Percentiles rank a stretch among this genome's conserved stretches.
These are phyloP conservation scores for Rhizopogon rudus DNA, from an alignment of 768 basidiomycete genomes.

Conservation along the genomic window DNA sequence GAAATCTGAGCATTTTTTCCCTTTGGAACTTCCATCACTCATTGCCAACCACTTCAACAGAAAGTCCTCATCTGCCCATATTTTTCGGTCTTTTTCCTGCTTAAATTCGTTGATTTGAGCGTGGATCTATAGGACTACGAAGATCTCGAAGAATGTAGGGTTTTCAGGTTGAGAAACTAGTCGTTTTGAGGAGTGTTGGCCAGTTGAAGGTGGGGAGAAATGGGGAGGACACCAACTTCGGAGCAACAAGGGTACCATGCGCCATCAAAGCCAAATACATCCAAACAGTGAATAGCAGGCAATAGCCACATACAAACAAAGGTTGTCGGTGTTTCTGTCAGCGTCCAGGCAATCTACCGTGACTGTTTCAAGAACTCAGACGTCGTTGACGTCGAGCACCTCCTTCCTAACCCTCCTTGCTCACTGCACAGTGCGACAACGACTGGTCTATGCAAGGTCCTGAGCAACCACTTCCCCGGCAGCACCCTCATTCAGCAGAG, in stretches of 20 bases:
- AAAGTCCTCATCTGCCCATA: not conserved
- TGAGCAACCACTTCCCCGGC: conserved; percentile 1
- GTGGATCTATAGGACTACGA: too few species aligned
- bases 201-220: conserved; percentile 16
- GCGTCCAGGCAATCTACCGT: conserved; percentile 7
- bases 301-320: conserved; percentile 30
- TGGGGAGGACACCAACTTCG: conserved; percentile 17
- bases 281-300: conserved; percentile 23
- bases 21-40: conserved; percentile 11
- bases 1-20: conserved; percentile 16
- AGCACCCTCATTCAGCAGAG: not conserved
- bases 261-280: conserved; percentile 16
- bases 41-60: not conserved
- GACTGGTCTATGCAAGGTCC: conserved; percentile 9
- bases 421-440: not conserved
- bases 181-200: conserved; percentile 7
- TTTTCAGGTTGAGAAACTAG: not conserved
- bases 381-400: not conserved
- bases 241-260: conserved; percentile 5
- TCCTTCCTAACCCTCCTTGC: not conserved
- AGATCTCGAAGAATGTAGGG: not conserved
- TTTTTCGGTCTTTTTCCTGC: conserved; percentile 7
- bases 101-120: too few species aligned
- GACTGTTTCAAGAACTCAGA: not conserved
- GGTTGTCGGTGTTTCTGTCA: conserved; percentile 18